Conservation (phyloP, 768 basidiomycete species). For the Termitomyces sp. region DNA sequence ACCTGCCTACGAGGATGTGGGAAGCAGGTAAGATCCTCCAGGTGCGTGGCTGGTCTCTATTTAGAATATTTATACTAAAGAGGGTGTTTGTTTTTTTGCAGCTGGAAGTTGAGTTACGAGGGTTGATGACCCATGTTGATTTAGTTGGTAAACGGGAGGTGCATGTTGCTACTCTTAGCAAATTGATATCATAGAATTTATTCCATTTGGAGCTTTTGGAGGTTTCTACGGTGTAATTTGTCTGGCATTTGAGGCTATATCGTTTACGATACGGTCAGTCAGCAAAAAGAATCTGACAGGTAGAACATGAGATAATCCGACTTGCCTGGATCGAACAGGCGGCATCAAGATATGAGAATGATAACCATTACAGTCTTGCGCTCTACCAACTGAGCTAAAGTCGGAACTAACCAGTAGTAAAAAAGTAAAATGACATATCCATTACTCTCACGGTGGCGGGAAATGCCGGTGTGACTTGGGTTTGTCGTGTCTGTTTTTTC, state of each 20-base stretch:
- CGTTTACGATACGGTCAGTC: no score
- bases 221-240: background rate
- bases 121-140: conserved; percentile 49
- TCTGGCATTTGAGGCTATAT: no score
- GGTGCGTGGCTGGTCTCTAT: conserved; percentile 40
- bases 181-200: conserved; percentile 32
- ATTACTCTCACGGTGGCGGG: background rate
- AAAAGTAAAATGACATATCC: no score
- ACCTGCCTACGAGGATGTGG: conserved; percentile 91
- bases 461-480: conserved; percentile 14
- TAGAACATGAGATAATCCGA: conserved; percentile 1
- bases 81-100: conserved; percentile 17
- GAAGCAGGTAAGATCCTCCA: conserved; percentile 86
- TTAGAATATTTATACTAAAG: background rate
- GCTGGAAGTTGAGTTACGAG: conserved; percentile 57
- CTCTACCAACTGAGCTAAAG: conserved; percentile 49
- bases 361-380: conserved; percentile 24
- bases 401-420: conserved; percentile 14
- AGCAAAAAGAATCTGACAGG: no score
- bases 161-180: conserved; percentile 44
- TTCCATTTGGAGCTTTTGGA: background rate
- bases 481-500: conserved; percentile 5
- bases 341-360: conserved; percentile 7
- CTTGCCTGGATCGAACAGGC: conserved; percentile 12
- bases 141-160: conserved; percentile 49